phyloP scores from a whole-genome alignment of 768 basidiomycete species.

The Piloderma croceum region DNA sequence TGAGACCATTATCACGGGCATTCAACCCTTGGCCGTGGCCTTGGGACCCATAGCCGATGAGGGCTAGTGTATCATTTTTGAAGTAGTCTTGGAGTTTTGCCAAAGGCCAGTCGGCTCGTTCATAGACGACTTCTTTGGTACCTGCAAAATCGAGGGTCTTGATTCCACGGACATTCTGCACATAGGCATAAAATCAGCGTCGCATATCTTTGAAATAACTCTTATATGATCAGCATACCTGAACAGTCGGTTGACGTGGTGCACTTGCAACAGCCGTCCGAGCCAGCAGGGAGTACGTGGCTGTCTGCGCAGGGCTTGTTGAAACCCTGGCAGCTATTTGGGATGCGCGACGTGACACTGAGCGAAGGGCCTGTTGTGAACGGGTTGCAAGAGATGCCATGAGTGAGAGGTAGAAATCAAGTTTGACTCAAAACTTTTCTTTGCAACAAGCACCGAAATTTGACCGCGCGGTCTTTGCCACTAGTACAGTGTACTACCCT shows the following conservation, averaged over 20 bases:
- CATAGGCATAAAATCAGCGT: slow-evolving; percentile 5
- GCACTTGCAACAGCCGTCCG: slow-evolving; percentile 30
- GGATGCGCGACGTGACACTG: slow-evolving; percentile 61
- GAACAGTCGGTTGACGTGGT: slow-evolving; percentile 29
- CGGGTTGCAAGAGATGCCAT: slow-evolving; percentile 63
- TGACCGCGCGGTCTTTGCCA: no score
- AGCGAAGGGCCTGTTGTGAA: slow-evolving; percentile 59
- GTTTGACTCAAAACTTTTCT: no score
- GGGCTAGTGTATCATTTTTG: slow-evolving; percentile 98
- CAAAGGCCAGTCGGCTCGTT: slow-evolving; percentile 96
- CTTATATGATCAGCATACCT: slow-evolving; percentile 30
- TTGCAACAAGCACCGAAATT: no score
- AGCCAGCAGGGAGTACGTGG: slow-evolving; percentile 66
- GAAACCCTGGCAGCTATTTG: slow-evolving; percentile 38
- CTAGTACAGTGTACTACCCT: no score
- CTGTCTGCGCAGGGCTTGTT: slow-evolving; percentile 40
- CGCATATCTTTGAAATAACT: slow-evolving; percentile 32
- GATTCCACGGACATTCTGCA: slow-evolving; percentile 57
- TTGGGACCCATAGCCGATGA: slow-evolving; percentile 98
- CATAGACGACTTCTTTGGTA: slow-evolving; percentile 88
- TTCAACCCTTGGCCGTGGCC: slow-evolving; percentile 99
- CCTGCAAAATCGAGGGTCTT: slow-evolving; percentile 98
- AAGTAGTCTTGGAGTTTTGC: slow-evolving; percentile 99
- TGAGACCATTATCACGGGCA: slow-evolving; percentile 97
- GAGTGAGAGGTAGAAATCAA: no score